A percentile compares a stretch with the other conserved stretches of the same genome.
Conservation (phyloP, 345 rosid species). For the Pistacia atlantica region DNA sequence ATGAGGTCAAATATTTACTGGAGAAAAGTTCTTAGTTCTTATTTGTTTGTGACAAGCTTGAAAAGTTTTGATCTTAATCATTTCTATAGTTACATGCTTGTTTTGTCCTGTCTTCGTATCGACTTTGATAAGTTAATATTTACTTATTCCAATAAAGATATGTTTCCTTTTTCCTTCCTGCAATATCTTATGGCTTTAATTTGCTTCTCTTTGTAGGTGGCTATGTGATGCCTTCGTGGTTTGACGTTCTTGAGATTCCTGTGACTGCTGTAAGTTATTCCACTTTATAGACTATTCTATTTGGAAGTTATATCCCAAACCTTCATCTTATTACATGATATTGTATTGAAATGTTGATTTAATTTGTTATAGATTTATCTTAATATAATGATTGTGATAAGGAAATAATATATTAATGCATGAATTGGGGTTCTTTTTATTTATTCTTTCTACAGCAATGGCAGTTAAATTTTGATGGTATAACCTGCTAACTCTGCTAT, state of each 20-base stretch:
- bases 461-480: background rate
- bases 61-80: too few relatives aligned
- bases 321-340: background rate
- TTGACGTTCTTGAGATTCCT: constrained; percentile 87
- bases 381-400: background rate
- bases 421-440: background rate
- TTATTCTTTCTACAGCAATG: background rate
- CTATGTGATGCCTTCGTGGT: constrained; percentile 93
- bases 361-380: background rate
- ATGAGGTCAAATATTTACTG: background rate
- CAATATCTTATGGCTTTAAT: constrained; percentile 1
- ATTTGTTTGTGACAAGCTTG: too few relatives aligned
- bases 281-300: background rate
- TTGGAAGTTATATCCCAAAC: background rate
- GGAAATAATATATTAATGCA: background rate
- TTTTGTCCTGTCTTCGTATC: background rate
- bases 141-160: background rate
- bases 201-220: constrained; percentile 60
- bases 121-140: background rate
- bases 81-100: too few relatives aligned
- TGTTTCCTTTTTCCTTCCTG: background rate
- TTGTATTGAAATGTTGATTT: background rate
- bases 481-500: background rate
- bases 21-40: too few relatives aligned
- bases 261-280: constrained; percentile 60